Conservation (phyloP, 345 rosid species). For the Citrus unshiu region DNA sequence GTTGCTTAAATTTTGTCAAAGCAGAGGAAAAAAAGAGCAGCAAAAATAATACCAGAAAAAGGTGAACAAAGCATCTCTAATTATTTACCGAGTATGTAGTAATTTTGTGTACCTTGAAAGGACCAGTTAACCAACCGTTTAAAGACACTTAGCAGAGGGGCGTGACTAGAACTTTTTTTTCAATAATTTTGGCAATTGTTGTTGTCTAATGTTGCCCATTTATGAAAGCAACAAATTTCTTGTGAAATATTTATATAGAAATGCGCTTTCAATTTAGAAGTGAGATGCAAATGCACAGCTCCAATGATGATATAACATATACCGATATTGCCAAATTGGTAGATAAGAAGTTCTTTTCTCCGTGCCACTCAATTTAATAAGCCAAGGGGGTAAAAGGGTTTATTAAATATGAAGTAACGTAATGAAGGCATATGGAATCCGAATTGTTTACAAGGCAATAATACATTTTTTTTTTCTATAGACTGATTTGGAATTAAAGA, state of each 20-base stretch:
- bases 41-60: too few relatives aligned
- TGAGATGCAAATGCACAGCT: not conserved
- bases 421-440: not conserved
- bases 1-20: not conserved
- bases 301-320: not conserved
- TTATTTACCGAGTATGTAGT: rapidly evolving
- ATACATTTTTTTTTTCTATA: not conserved
- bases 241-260: not conserved
- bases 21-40: not conserved
- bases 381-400: too few relatives aligned
- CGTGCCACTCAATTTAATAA: not conserved
- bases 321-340: not conserved
- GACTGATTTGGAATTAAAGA: not conserved
- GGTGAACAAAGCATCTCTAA: not conserved
- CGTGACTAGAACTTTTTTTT: not conserved
- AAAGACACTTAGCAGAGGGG: not conserved
- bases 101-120: not conserved
- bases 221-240: not conserved
- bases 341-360: not conserved
- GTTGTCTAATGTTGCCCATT: not conserved
- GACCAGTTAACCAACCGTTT: not conserved
- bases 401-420: not conserved
- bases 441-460: not conserved
- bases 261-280: not conserved
- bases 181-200: not conserved